phyloP scores from a whole-genome alignment of 2,329 filamentous ascomycete genomes.

The Colletotrichum cereale region DNA sequence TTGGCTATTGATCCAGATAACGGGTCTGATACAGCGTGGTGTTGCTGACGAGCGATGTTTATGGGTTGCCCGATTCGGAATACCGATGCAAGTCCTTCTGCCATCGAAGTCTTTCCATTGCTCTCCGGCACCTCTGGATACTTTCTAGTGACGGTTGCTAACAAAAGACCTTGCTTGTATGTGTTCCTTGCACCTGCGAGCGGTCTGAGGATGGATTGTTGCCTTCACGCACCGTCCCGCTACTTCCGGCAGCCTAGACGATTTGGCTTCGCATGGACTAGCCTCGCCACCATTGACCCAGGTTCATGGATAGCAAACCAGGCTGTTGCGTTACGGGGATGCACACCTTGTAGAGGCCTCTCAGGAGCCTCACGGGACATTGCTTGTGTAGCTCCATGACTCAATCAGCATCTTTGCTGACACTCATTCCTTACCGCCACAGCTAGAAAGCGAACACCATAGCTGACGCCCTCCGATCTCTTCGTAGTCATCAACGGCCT shows the following conservation, averaged over 20 bases:
- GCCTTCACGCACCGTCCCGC: constrained; percentile 6
- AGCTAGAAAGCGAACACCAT: not conserved
- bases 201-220: not conserved
- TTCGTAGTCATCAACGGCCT: not conserved
- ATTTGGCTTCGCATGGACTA: not conserved
- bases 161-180: not conserved
- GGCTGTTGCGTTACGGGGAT: not conserved
- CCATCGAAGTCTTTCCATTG: not conserved
- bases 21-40: constrained; percentile 13
- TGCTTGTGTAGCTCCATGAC: not conserved
- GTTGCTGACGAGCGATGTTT: not conserved
- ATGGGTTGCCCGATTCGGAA: constrained; percentile 23
- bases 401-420: not conserved
- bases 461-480: not conserved
- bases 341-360: not conserved
- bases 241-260: not conserved
- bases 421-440: not conserved
- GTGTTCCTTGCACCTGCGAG: not conserved
- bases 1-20: not conserved
- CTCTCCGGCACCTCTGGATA: not conserved
- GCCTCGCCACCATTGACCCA: not conserved
- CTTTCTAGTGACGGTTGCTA: constrained; percentile 26
- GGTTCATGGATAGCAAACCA: not conserved
- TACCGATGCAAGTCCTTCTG: not conserved
- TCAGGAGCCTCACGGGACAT: not conserved